Base-by-base conservation (phyloP, 2,329 filamentous ascomycete species). In the Aspergillus brunneoviolaceus region DNA sequence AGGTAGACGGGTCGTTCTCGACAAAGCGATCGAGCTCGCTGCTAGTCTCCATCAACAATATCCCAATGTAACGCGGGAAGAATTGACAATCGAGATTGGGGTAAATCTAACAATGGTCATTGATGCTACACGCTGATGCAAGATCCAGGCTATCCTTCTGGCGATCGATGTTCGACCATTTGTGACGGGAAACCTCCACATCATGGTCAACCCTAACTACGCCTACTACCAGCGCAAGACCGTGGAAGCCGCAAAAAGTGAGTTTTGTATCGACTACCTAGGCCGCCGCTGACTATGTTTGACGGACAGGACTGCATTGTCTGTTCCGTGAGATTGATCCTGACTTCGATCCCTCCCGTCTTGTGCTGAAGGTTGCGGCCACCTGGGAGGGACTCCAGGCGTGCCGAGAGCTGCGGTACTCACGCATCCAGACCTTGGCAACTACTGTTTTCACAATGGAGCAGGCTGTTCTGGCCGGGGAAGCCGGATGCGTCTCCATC, bases 361-460 rank as follows among this genome's bases (percentile, higher is more conserved):
- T 60, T 1, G 54, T 60, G 5, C 51, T 60, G n/a, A 60, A 60
- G 27, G 42, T 60, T 4, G 35, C 58, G n/a, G 58, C 58, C 6
- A 60, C 58, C 1, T 60, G 58, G 58, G 58, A 57, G 29, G 58
- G 58, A 3, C 49, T 60, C 4, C 58, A 60, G 14, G 58, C 49
- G 21, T 56, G 53, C 16, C 53, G 58, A 5, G 42, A 48, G 14
- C 54, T 60, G 16, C 49, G n/a, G 0, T 10, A 47, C 6, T 10
- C 35, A 12, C 49, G 49, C 1, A 53, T 60, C 84, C 60, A 63
- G 23, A 57, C 59, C 9, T 50, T 63, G 7, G 61, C 29, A 5
- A 63, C 61, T 0, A 85, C 84, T 3, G 74, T 88, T 58, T 88
- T 87, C 66, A 81, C 81, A 49, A 78, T 87, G 65, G 82, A 84